These are phyloP conservation scores for Candida tetrigidarum DNA, from an alignment of 1,139 yeast genomes.

Conservation along the genomic window DNA sequence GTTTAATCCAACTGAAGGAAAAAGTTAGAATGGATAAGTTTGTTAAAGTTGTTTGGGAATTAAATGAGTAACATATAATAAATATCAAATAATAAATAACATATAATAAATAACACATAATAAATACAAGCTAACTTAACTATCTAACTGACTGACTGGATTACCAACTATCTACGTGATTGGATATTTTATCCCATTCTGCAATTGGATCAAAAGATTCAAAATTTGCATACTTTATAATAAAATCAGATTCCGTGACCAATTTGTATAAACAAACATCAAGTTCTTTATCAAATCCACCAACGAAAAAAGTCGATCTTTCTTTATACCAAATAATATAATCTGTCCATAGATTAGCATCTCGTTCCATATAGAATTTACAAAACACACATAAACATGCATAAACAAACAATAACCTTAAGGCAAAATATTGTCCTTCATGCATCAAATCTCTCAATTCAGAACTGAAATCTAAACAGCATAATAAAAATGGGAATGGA, in stretches of 20 bases:
- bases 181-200: neutral
- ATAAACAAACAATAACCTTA: slow-evolving; percentile 18
- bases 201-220: slow-evolving; percentile 1
- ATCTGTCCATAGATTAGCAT: slow-evolving; percentile 16
- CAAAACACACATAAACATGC: slow-evolving; percentile 14
- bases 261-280: slow-evolving; percentile 15
- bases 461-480: slow-evolving; percentile 1
- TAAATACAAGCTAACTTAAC: neutral
- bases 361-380: slow-evolving; percentile 10
- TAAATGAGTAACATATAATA: slow-evolving; percentile 21
- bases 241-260: slow-evolving; percentile 6
- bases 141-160: neutral
- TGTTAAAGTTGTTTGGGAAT: slow-evolving; percentile 77
- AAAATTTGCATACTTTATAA: slow-evolving; percentile 1
- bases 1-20: slow-evolving; percentile 17
- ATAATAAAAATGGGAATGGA: slow-evolving; percentile 5
- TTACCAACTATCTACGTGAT: too few species aligned
- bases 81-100: too few species aligned
- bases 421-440: slow-evolving; percentile 13
- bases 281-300: slow-evolving; percentile 15
- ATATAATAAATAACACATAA: neutral
- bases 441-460: slow-evolving; percentile 4
- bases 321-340: slow-evolving; percentile 15
- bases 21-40: slow-evolving; percentile 87
- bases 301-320: slow-evolving; percentile 10